A percentile compares a stretch with the other conserved stretches of the same genome.
These are phyloP conservation scores for Alternaria conjuncta DNA, from an alignment of 2,329 filamentous ascomycete genomes.

Conservation along the genomic window DNA sequence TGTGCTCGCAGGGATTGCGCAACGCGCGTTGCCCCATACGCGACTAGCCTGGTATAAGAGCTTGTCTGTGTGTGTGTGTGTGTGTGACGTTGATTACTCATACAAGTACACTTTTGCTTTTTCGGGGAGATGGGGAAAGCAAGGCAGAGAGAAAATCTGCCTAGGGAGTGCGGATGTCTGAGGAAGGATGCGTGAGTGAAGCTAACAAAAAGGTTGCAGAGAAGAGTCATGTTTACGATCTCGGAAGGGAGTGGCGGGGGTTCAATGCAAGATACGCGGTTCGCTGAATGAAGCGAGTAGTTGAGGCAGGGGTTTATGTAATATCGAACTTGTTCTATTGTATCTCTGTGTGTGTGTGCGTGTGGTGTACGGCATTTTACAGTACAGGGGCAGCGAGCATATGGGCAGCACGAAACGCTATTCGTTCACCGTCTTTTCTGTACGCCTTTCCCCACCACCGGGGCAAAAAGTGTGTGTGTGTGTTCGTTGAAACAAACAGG, in stretches of 20 bases:
- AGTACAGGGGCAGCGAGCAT: not conserved
- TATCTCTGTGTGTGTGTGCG: not conserved
- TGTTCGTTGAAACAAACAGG: not conserved
- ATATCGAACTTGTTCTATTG: not conserved
- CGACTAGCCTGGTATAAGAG: not conserved
- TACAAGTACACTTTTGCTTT: not conserved
- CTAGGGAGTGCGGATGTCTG: no score
- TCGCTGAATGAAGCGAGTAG: not conserved
- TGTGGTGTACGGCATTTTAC: not conserved
- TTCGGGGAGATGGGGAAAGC: not conserved
- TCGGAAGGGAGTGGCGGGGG: not conserved
- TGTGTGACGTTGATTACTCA: not conserved
- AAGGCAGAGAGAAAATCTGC: not conserved
- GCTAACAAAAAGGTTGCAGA: not conserved
- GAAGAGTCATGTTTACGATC: not conserved
- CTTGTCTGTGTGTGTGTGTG: not conserved
- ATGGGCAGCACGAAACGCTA: not conserved
- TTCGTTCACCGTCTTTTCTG: conserved; percentile 6
- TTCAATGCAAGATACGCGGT: not conserved
- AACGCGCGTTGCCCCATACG: not conserved
- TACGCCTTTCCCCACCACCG: not conserved
- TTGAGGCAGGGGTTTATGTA: not conserved
- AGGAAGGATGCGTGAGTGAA: not conserved
- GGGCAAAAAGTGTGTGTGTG: not conserved
- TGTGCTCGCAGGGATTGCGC: not conserved